These are phyloP conservation scores for Leishmania guyanensis DNA, from an alignment of 208 protist genomes.

Conservation along the genomic window DNA sequence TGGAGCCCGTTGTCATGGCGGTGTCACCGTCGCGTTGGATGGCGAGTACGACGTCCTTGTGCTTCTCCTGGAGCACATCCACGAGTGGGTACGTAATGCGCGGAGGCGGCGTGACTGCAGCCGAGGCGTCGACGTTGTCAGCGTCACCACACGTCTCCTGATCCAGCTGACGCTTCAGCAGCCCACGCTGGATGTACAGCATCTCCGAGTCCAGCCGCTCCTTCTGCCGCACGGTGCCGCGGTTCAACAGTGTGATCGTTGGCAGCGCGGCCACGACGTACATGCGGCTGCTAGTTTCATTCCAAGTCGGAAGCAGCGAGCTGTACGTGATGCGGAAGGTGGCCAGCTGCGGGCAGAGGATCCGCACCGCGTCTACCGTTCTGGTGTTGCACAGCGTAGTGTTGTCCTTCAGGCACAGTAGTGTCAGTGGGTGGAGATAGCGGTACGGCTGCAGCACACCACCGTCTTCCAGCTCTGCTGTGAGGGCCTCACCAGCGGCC, in stretches of 20 bases:
- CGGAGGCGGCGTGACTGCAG: not conserved
- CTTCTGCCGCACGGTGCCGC: slow-evolving; percentile 76
- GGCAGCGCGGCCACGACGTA: slow-evolving; percentile 85
- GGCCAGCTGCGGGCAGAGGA: slow-evolving; percentile 55
- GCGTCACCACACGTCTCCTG: slow-evolving; percentile 7
- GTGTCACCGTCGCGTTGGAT: slow-evolving; percentile 78
- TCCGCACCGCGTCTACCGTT: slow-evolving; percentile 69
- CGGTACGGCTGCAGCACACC: slow-evolving; percentile 22
- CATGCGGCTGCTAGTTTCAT: slow-evolving; percentile 85
- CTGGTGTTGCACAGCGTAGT: slow-evolving; percentile 38
- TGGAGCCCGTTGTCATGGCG: slow-evolving; percentile 56
- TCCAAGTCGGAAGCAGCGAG: slow-evolving; percentile 72
- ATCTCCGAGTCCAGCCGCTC: slow-evolving; percentile 86
- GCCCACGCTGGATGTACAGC: slow-evolving; percentile 86
- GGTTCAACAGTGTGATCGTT: slow-evolving; percentile 73
- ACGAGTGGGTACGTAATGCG: slow-evolving; percentile 53
- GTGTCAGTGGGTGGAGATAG: slow-evolving; percentile 54
- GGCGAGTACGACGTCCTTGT: slow-evolving; percentile 86
- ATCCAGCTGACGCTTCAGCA: slow-evolving; percentile 42
- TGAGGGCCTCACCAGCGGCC: not conserved
- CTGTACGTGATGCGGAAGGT: slow-evolving; percentile 84
- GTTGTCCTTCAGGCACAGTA: slow-evolving; percentile 85
- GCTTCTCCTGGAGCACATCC: slow-evolving; percentile 66
- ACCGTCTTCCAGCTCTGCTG: slow-evolving; percentile 10
- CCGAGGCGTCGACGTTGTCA: not conserved